phyloP scores from a whole-genome alignment of 2,329 filamentous ascomycete genomes.

The Fusarium sp. region DNA sequence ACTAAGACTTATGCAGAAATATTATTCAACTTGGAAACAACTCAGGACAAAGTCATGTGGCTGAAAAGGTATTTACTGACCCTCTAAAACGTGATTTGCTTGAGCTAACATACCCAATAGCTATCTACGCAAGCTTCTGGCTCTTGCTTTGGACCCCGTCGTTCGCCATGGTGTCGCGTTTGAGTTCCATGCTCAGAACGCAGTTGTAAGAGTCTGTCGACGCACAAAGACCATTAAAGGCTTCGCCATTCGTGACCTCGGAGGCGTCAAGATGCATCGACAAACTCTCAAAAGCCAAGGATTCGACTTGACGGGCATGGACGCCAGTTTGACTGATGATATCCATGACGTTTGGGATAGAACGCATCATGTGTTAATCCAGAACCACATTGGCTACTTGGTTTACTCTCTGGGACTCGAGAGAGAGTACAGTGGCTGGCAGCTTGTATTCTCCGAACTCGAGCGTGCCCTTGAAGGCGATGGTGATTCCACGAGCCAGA shows the following conservation, averaged over 20 bases:
- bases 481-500: neutral
- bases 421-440: neutral
- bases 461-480: neutral
- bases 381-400: neutral
- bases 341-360: neutral
- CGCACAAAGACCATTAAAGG: neutral
- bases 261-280: neutral
- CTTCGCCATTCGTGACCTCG: neutral
- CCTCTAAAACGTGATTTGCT: accelerated
- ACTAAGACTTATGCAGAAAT: neutral
- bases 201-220: neutral
- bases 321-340: neutral
- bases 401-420: neutral
- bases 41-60: neutral
- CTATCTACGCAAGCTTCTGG: neutral
- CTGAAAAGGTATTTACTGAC: neutral
- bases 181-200: neutral
- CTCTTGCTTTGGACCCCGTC: neutral
- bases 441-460: neutral
- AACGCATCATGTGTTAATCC: neutral
- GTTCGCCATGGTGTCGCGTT: neutral
- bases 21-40: neutral
- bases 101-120: neutral
- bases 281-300: neutral
- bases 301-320: neutral